Evolutionary conservation across 345 rosid species (phyloP).

Genomic region (Melaleuca quinquenervia): DNA sequence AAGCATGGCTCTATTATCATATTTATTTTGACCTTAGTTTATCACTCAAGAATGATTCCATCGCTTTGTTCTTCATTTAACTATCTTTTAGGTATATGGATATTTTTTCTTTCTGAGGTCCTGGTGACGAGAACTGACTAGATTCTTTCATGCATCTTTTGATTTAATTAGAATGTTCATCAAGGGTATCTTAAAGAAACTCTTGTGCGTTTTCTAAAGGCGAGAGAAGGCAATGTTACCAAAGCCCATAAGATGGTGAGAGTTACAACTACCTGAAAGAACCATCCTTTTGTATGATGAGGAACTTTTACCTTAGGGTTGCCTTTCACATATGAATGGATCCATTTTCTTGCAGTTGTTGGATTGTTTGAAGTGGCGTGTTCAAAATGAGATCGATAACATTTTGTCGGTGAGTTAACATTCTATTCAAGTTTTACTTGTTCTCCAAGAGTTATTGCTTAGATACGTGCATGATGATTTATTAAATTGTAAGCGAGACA

Average conservation of each 20-base stretch:
- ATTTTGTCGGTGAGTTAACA: slow-evolving; percentile 51
- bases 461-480: not conserved
- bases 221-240: slow-evolving; percentile 61
- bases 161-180: slow-evolving; percentile 43
- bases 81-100: not conserved
- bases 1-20: not conserved
- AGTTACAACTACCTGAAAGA: not conserved
- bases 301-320: not conserved
- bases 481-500: not conserved
- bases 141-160: not conserved
- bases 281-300: not conserved
- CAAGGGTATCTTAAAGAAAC: slow-evolving; percentile 57
- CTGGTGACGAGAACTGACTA: not conserved
- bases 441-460: not conserved
- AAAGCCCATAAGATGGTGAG: slow-evolving; percentile 75
- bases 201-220: slow-evolving; percentile 54
- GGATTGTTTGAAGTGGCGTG: slow-evolving; percentile 84
- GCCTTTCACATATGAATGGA: not conserved
- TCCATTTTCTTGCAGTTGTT: slow-evolving; percentile 46
- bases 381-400: slow-evolving; percentile 69
- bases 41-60: not conserved
- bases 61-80: not conserved
- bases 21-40: not conserved
- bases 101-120: not conserved
- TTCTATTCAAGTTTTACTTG: not conserved